Base-by-base conservation (phyloP, 306 rosid species). In the Acmispon strigosus region DNA sequence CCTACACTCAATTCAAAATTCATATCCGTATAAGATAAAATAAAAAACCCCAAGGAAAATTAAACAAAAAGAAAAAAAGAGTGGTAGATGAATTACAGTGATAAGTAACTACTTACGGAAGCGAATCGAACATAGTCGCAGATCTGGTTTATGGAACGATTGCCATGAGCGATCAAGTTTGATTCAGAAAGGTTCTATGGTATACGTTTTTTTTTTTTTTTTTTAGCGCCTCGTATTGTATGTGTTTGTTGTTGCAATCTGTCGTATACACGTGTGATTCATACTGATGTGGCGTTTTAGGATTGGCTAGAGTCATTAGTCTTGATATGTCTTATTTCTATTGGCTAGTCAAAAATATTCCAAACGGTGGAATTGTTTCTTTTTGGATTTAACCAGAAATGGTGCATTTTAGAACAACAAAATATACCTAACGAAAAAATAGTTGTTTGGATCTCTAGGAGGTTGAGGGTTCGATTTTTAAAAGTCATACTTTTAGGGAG, bases 111-210 rank as follows among this genome's bases (percentile, higher is more conserved):
- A 37, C 61, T 72, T 22, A 49, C 54, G 5, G 52, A 62, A 62
- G 17, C 20, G 0, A 53, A 44, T 19, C 52, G 81, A 54, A 44
- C 16, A 12, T 18, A 32, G 49, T 34, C 17, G 0, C 42, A 3
- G 82, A 78, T 78, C 82, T 54, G 73, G 76, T 41, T 51, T 39
- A 60, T 60, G 11, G 49, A 69, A 27, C 27, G 12, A 54, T 29
- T 64, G n/a, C 65, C 48, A 41, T 69, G 39, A 36, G 10, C 5
- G 13, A 53, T 44, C 5, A 18, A 36, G 22, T 72, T 2, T 48
- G 48, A 63, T 71, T 71, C 50, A 9, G 68, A 16, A 29, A 22
- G 39, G 47, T 11, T 67, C 0, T 29, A 12, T 66, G 42, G 0
- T 2, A 6, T 36, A 4, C 20, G 17, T 6, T 41, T 10, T 44